phyloP scores from a whole-genome alignment of 2,329 filamentous ascomycete genomes.

The Sporothrix globosa region DNA sequence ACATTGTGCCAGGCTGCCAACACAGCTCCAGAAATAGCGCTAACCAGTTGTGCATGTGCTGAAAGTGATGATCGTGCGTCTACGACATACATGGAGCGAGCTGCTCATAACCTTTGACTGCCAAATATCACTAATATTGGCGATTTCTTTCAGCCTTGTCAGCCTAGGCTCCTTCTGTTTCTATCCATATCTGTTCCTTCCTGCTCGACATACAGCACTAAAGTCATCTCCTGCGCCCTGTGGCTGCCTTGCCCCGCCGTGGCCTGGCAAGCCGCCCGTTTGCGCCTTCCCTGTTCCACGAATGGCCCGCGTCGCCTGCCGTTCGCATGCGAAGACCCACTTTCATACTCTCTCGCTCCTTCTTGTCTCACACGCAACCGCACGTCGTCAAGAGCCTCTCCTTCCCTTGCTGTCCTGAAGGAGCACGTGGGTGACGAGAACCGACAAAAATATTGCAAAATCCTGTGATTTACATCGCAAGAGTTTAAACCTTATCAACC shows the following conservation, averaged over 20 bases:
- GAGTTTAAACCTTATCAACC: not conserved
- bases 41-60: not conserved
- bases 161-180: conserved; percentile 5
- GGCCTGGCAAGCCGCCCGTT: not conserved
- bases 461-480: too few relatives aligned
- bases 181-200: not conserved
- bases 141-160: conserved; percentile 24
- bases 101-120: not conserved
- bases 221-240: not conserved
- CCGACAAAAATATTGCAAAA: not conserved
- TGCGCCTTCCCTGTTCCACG: conserved; percentile 15
- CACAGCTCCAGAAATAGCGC: not conserved
- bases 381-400: not conserved
- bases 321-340: not conserved
- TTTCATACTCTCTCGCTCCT: conserved; percentile 2
- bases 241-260: conserved; percentile 26
- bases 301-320: not conserved
- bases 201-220: not conserved
- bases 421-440: not conserved
- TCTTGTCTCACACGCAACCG: not conserved
- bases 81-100: not conserved
- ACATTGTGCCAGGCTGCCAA: conserved; percentile 10
- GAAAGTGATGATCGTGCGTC: not conserved
- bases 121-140: not conserved
- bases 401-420: not conserved